A percentile compares a stretch with the other conserved stretches of the same genome.
Evolutionary conservation across 2,329 filamentous ascomycete genomes (phyloP).

Genomic region (Aciculosporium take): DNA sequence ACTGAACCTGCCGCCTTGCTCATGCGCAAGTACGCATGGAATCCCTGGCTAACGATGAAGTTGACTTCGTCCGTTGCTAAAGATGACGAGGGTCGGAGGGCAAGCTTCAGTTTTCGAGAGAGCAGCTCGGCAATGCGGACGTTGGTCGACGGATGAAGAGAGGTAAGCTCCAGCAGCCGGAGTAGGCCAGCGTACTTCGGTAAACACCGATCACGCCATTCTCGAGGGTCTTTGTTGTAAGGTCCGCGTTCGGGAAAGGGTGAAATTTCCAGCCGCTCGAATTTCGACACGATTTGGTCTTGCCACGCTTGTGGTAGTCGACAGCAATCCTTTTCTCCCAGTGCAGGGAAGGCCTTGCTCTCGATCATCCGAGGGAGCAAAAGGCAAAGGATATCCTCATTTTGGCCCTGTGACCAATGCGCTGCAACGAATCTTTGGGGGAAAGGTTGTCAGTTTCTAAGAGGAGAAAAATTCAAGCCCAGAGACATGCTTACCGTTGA

Average conservation of each 20-base stretch:
- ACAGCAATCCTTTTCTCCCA: constrained; percentile 38
- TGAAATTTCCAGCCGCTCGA: constrained; percentile 48
- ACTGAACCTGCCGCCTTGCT: constrained; percentile 42
- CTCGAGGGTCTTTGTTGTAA: constrained; percentile 46
- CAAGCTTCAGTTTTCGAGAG: constrained; percentile 50
- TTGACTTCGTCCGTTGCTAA: constrained; percentile 48
- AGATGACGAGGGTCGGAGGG: constrained; percentile 45
- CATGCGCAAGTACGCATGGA: constrained; percentile 57
- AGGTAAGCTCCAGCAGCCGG: constrained; percentile 45
- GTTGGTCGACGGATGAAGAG: constrained; percentile 51
- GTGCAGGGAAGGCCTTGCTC: constrained; percentile 37
- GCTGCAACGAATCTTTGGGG: constrained; percentile 59
- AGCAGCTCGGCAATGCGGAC: constrained; percentile 52
- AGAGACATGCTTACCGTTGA: constrained; percentile 47
- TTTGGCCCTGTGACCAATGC: constrained; percentile 53
- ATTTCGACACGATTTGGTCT: constrained; percentile 55
- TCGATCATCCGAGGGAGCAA: constrained; percentile 52
- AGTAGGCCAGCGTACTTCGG: constrained; percentile 56
- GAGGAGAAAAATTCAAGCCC: too few relatives aligned
- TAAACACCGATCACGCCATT: constrained; percentile 48
- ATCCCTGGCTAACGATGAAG: constrained; percentile 63
- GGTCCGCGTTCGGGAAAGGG: constrained; percentile 50
- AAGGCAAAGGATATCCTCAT: constrained; percentile 56
- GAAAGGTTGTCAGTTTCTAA: constrained; percentile 8
- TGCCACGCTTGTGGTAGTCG: constrained; percentile 55